Base-by-base conservation (phyloP, 352 stramenopile species). In the Phytophthora crassamura region DNA sequence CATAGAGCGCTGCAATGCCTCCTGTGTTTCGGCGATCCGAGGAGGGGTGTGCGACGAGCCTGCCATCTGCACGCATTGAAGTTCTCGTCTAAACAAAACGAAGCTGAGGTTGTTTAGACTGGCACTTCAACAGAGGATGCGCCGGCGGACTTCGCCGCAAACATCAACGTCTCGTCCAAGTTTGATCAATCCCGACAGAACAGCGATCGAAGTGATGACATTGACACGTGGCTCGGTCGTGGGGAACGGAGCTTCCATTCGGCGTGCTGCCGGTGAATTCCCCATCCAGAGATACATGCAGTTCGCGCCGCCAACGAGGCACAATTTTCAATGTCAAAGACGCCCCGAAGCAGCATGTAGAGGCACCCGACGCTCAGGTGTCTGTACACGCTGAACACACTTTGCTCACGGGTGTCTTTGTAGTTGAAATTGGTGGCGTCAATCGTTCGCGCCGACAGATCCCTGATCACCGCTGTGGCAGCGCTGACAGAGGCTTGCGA, bases 251-350 rank as follows among this genome's bases (percentile, higher is more conserved):
- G 25, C 3, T 4, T 30, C 25, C 25, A 30, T 30, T 30, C 25
- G 4, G 25, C 25, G 25, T 15, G 49, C 35, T 36, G 42, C 32
- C 45, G 39, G 34, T 10, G 10, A 14, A 8, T 45, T 56, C 18
- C 25, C 35, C 45, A 64, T 22, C 36, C 32, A 48, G 38, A 58
- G 56, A 43, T 5, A 30, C 4, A 30, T 30, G 25, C 56, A 28
- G 35, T 64, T 59, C 51, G 43, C 2, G 7, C 34, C 15, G 55
- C 36, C 16, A 38, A n/a, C 57, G 16, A 20, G 35, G 14, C 56
- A 57, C 45, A 56, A 57, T 45, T 57, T 64, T 57, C 16, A 28
- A 30, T 14, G 53, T 10, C 32, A 53, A 46, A 52, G 33, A 51
- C 41, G 18, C 33, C 18, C 18, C 40, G 22, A 47, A 47, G 7